A percentile compares a stretch with the other conserved stretches of the same genome.
These are phyloP conservation scores for Leccinum variabile DNA, from an alignment of 1,284 basidiomycete genomes.

Conservation along the genomic window DNA sequence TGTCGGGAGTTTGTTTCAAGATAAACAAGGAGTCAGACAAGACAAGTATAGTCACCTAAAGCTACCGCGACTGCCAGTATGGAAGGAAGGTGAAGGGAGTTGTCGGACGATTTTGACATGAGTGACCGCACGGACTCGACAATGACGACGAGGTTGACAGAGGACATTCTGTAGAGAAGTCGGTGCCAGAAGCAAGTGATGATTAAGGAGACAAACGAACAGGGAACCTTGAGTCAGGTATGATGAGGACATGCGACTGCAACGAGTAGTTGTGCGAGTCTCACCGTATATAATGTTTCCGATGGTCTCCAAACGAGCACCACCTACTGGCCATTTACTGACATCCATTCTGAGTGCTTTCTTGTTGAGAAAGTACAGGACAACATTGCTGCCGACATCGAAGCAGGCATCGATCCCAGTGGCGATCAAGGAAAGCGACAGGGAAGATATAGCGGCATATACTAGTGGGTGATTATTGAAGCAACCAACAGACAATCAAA, in stretches of 20 bases:
- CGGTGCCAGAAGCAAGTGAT: background rate
- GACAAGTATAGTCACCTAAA: constrained; percentile 52
- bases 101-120: constrained; percentile 58
- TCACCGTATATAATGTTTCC: constrained; percentile 87
- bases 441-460: too few relatives aligned
- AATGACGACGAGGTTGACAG: constrained; percentile 83
- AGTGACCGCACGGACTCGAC: constrained; percentile 81
- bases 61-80: constrained; percentile 83
- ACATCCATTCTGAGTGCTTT: too few relatives aligned
- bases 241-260: constrained; percentile 2
- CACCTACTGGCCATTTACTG: too few relatives aligned
- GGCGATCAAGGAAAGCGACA: too few relatives aligned
- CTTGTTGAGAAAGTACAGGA: too few relatives aligned
- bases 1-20: constrained; percentile 31
- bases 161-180: constrained; percentile 64
- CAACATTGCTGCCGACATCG: too few relatives aligned
- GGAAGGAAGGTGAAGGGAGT: constrained; percentile 79
- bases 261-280: constrained; percentile 25
- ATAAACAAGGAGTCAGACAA: background rate
- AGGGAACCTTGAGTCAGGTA: constrained; percentile 53
- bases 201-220: constrained; percentile 42
- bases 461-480: too few relatives aligned
- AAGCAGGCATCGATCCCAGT: too few relatives aligned
- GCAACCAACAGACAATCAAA: too few relatives aligned
- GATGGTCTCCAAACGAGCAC: constrained; percentile 61